Conservation (phyloP, 495 filamentous ascomycete species). For the Xylaria cubensis region DNA sequence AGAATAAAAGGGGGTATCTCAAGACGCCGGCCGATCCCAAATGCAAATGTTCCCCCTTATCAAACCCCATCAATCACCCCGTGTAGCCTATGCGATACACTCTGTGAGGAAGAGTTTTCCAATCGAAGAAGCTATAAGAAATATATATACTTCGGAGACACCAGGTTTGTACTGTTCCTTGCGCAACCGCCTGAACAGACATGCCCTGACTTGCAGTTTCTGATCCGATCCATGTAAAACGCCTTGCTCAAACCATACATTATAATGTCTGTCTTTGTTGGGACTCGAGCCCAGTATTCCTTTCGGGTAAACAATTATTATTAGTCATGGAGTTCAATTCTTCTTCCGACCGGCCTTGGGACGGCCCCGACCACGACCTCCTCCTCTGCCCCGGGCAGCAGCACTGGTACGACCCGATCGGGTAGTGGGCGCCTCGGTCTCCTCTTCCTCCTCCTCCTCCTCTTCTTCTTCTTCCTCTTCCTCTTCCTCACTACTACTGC, state of each 20-base stretch:
- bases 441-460: constrained; percentile 33
- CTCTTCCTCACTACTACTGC: constrained; percentile 30
- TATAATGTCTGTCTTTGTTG: not conserved
- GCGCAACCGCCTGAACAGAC: not conserved
- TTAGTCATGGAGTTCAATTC: too few species aligned
- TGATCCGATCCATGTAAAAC: not conserved
- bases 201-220: not conserved
- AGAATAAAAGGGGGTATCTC: constrained; percentile 16
- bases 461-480: constrained; percentile 32
- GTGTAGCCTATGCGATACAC: not conserved
- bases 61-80: not conserved
- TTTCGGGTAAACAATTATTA: not conserved
- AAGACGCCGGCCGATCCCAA: constrained; percentile 8
- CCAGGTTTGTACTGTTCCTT: not conserved
- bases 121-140: not conserved
- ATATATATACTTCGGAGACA: not conserved
- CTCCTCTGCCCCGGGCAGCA: constrained; percentile 22
- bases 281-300: not conserved
- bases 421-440: constrained; percentile 24
- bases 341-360: constrained; percentile 39
- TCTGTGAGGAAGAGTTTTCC: not conserved
- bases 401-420: constrained; percentile 30
- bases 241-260: constrained; percentile 1
- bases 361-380: constrained; percentile 35
- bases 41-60: not conserved